phyloP scores from a whole-genome alignment of 495 filamentous ascomycete species.

The Diplogelasinospora grovesii region DNA sequence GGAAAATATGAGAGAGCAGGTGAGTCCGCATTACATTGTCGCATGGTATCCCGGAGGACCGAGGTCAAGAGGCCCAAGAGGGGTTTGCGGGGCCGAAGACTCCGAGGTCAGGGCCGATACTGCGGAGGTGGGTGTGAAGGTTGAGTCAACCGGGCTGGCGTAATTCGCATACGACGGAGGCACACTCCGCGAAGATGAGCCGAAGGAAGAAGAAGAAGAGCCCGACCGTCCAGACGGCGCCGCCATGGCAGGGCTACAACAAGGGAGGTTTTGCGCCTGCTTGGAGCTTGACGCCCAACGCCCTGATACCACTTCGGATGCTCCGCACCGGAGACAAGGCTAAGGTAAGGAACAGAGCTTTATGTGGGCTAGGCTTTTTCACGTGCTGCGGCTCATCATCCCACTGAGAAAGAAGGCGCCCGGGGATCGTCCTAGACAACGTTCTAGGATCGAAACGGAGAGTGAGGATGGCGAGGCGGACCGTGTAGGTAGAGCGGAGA shows the following conservation, averaged over 20 bases:
- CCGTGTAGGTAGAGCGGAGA: not conserved
- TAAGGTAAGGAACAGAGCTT: not conserved
- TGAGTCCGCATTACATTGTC: slow-evolving; percentile 24
- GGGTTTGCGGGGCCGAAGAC: slow-evolving; percentile 23
- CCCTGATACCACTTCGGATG: not conserved
- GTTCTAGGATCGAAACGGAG: no score
- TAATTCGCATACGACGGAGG: slow-evolving; percentile 23
- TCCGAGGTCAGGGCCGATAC: slow-evolving; percentile 26
- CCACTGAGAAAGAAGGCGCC: not conserved
- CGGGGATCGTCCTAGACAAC: not conserved
- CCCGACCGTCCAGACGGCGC: slow-evolving; percentile 24
- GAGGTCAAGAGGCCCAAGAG: slow-evolving; percentile 30
- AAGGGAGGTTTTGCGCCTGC: no score
- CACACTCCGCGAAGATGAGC: slow-evolving; percentile 22
- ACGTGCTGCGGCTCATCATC: slow-evolving; percentile 3
- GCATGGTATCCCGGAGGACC: slow-evolving; percentile 33
- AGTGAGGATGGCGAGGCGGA: no score
- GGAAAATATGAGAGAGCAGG: slow-evolving; percentile 4
- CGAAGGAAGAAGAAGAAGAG: slow-evolving; percentile 32
- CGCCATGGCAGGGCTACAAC: slow-evolving; percentile 8
- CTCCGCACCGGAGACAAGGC: no score
- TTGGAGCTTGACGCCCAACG: no score
- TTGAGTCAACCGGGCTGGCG: slow-evolving; percentile 22
- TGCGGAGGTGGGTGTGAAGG: slow-evolving; percentile 28
- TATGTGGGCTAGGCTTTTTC: not conserved